A percentile compares a stretch with the other conserved stretches of the same genome.
phyloP scores from a whole-genome alignment of 768 basidiomycete genomes.

The Lactarius tabidus region DNA sequence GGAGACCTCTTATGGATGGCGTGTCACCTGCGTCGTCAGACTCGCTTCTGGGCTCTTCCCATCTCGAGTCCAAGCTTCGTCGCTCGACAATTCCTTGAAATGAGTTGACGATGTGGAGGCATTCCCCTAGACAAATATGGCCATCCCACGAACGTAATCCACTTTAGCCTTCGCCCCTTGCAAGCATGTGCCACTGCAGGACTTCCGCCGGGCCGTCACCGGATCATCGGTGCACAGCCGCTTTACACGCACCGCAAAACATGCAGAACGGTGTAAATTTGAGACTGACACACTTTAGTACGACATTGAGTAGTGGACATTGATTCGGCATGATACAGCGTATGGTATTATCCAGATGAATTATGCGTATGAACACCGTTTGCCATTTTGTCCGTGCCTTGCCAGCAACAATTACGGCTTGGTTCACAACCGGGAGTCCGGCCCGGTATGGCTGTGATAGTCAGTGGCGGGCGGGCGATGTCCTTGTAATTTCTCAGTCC shows the following conservation, averaged over 20 bases:
- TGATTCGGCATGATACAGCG: neutral
- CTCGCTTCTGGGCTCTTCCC: neutral
- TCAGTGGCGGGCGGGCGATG: no score
- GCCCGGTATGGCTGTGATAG: neutral
- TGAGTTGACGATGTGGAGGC: neutral
- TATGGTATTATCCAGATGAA: neutral
- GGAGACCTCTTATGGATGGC: neutral
- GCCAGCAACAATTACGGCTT: no score
- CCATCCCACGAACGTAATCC: neutral
- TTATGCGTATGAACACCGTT: neutral
- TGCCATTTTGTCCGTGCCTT: no score
- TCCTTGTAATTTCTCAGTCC: neutral
- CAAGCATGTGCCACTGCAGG: neutral
- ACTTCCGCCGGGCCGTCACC: neutral
- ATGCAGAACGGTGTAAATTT: neutral
- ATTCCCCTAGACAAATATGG: neutral
- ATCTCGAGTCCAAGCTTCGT: neutral
- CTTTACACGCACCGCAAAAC: neutral
- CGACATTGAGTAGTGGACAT: neutral
- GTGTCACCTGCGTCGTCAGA: neutral
- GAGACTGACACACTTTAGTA: neutral
- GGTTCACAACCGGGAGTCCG: no score
- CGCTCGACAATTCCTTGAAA: neutral
- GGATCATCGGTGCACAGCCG: neutral
- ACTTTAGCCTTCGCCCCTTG: neutral